These are phyloP conservation scores for Aegilops sharonensis DNA, from an alignment of 176 grass and related monocot species.

Conservation along the genomic window DNA sequence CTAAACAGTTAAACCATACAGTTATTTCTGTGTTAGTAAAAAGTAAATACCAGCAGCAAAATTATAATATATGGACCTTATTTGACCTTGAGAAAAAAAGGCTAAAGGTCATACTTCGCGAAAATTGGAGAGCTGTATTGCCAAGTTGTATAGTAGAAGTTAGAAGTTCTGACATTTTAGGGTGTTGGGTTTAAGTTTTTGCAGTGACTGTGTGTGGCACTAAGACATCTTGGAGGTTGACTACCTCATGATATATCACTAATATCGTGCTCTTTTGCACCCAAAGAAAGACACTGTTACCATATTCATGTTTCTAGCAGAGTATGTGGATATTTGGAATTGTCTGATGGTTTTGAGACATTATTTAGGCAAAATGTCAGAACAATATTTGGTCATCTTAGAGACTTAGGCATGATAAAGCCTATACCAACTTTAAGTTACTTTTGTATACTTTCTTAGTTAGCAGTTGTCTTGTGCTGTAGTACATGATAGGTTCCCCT, in stretches of 20 bases:
- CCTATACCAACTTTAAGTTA: not conserved
- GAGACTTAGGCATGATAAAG: not conserved
- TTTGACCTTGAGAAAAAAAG: not conserved
- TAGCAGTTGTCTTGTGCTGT: not conserved
- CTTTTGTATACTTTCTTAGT: not conserved
- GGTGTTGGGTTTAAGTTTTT: not conserved
- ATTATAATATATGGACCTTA: not conserved
- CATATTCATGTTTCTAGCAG: not conserved
- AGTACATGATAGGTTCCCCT: not conserved
- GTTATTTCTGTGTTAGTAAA: not conserved
- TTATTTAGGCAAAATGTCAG: not conserved
- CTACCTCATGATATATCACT: not conserved
- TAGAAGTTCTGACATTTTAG: not conserved
- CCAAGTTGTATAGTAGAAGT: conserved; percentile 6
- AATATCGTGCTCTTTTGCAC: not conserved
- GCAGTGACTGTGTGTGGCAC: not conserved
- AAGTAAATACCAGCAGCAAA: not conserved
- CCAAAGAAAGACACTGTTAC: not conserved
- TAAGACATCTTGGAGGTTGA: not conserved
- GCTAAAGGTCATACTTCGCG: not conserved
- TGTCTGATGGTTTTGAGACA: not conserved
- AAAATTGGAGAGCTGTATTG: not conserved
- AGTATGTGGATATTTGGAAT: not conserved
- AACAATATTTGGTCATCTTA: conserved; percentile 13
- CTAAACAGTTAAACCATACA: not conserved